Evolutionary conservation across 805 yeast species (phyloP), one percentile per base, ranked within the genome.

Genomic region (Phaffomyces opuntiae): DNA sequence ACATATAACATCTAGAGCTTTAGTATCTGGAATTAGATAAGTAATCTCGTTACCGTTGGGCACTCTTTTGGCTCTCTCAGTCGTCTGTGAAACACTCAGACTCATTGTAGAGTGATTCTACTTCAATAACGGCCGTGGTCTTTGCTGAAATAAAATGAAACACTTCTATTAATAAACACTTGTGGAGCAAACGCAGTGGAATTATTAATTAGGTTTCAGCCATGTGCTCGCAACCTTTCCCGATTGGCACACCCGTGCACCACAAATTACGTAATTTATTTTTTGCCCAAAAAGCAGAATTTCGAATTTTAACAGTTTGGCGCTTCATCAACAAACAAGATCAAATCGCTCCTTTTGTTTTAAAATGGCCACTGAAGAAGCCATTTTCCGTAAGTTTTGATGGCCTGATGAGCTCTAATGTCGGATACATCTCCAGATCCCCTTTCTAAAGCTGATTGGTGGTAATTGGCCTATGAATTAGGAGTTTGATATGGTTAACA

Each of bases 1-100:
- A 47, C 67, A 67, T 43, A 81, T 65, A 40, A 68, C 64, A 32
- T 71, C 69, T 19, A 79, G 66, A 0, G 83, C 82, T 44, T 72
- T 70, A 46, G 74, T 67, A 56, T 83, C 88, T 0, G 87, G 86
- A 39, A 82, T 67, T 3, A 72, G 51, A 42, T 62, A 69, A 8
- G 55, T n/a, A 3, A 31, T 16, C 29, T 17, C 16, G 17, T 29
- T 29, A 2, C 21, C 21, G 9, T 17, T 16, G 12, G 36, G 12
- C 17, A 13, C 14, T 31, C 21, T 17, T 11, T 19, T 9, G 11
- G 12, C 17, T 33, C 36, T n/a, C 17, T 9, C 36, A n/a, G 12
- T 19, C 36, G 6, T 33, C 21, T 16, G 19, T 33, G 36, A 33
- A 33, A 19, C 12, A 9, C 19, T 13, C 36, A 33, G 17, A n/a